Conservation (phyloP, 305 asterid species). For the Fraxinus sp. region DNA sequence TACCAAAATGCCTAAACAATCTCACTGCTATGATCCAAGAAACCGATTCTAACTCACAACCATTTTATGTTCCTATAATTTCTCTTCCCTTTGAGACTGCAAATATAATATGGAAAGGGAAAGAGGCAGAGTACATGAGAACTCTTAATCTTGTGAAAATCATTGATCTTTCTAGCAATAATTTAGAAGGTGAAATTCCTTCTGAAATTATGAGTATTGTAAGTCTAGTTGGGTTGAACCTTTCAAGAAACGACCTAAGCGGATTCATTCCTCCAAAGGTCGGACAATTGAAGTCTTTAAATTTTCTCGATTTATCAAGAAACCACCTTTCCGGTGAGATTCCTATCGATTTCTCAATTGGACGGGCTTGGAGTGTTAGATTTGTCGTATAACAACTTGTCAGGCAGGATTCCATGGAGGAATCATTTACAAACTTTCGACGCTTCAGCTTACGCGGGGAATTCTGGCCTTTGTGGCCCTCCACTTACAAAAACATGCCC, state of each 20-base stretch:
- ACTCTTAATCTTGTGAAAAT: constrained; percentile 10
- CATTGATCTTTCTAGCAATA: constrained; percentile 26
- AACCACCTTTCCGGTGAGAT: constrained; percentile 30
- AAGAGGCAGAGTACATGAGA: neutral
- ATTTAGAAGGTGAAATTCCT: constrained; percentile 21
- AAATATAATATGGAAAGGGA: neutral
- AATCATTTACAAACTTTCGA: constrained; percentile 28
- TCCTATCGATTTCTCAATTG: constrained; percentile 19
- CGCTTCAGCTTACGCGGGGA: constrained; percentile 15
- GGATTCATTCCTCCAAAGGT: constrained; percentile 6
- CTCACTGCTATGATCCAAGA: neutral
- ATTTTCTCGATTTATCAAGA: constrained; percentile 25
- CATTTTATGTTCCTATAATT: neutral
- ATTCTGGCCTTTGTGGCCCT: constrained; percentile 27
- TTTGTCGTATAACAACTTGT: constrained; percentile 32
- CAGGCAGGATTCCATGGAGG: constrained; percentile 31
- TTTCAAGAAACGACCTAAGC: constrained; percentile 20
- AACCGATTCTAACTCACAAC: neutral
- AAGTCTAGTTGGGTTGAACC: constrained; percentile 22
- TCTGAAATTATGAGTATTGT: constrained; percentile 5
- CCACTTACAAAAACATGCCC: constrained; percentile 28
- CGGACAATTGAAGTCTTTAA: constrained; percentile 15
- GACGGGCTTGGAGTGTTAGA: constrained; percentile 20
- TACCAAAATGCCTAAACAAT: constrained; percentile 16
- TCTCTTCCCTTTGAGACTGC: neutral